Base-by-base conservation (phyloP, 495 filamentous ascomycete species). In the Neurospora sp. region DNA sequence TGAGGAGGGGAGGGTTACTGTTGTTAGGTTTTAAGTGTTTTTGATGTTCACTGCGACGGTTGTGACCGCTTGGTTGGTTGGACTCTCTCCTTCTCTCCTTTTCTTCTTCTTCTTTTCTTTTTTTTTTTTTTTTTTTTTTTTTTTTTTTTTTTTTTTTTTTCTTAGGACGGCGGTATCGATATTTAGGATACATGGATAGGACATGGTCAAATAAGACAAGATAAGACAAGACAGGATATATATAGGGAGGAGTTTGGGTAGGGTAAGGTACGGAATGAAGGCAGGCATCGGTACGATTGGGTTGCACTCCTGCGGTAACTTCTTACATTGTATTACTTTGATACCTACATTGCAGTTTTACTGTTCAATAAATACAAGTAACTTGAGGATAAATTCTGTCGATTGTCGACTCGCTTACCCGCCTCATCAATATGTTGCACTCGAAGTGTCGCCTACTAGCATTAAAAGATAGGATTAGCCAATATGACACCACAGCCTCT, bases 1-100 rank as follows among this genome's bases (percentile, higher is more conserved):
- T 74, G 71, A 76, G 3, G 77, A 79, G 11, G 82, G 86, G 40
- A 83, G 84, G 69, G 78, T 91, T 61, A 87, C 88, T 0, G 77
- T 91, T 71, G 80, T 88, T 73, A 74, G 86, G 68, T 91, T 91
- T 71, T 85, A 73, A 78, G 14, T 12, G 6, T 22, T 53, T 16
- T 14, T 12, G 5, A 4, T 3, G 6, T 61, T 59, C 5, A 11
- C 22, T 27, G 48, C 9, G 5, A 12, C 6, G 22, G 22, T 35
- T 6, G 9, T 14, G 46, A 12, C 1, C 1, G 4, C 20, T 53
- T 11, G 20, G 46, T 48, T 48, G 5, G 8, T 11, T 11, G 10
- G 1, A 10, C 20, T 5, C n/a, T 20, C 12, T 22, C 11, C 4
- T 53, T 12, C 4, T 12, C 9, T 22, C 22, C 20, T n/a, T n/a